A percentile compares a stretch with the other conserved stretches of the same genome.
phyloP scores from a whole-genome alignment of 106 monocot species.

The Alisma plantagoaquatica region DNA sequence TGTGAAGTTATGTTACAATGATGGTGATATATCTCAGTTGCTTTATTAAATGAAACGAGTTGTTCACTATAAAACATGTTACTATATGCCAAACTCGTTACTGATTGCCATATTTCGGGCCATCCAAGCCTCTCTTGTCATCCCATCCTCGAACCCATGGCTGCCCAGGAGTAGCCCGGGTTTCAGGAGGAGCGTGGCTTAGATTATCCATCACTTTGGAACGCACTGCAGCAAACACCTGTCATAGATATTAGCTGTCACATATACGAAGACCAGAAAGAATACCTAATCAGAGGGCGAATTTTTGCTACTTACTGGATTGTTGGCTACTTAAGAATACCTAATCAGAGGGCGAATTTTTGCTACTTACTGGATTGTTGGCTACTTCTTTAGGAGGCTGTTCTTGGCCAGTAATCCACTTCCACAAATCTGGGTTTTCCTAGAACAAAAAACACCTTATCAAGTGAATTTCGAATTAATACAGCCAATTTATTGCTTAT shows the following conservation, averaged over 20 bases:
- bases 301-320: conserved; percentile 71
- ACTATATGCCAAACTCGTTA: conserved; percentile 24
- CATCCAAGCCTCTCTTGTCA: conserved; percentile 58
- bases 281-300: neutral
- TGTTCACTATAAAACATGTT: no score
- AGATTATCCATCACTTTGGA: conserved; percentile 63
- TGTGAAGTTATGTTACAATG: no score
- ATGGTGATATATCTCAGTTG: neutral
- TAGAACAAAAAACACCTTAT: conserved; percentile 33
- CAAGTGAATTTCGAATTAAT: no score
- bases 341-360: no score
- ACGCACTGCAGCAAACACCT: conserved; percentile 74
- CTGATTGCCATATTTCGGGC: conserved; percentile 83
- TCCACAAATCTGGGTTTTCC: conserved; percentile 99
- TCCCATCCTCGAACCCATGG: conserved; percentile 99
- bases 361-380: conserved; percentile 75
- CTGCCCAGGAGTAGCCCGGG: conserved; percentile 66
- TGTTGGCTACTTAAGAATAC: conserved; percentile 49
- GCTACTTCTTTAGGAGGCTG: conserved; percentile 71
- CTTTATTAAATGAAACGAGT: neutral
- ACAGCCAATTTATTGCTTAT: no score
- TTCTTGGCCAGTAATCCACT: conserved; percentile 94
- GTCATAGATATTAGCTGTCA: neutral
- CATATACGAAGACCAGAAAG: neutral
- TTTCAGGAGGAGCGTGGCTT: conserved; percentile 44